Evolutionary conservation across 257 asterid genomes (phyloP).

Genomic region (Lavandula angustifolia): DNA sequence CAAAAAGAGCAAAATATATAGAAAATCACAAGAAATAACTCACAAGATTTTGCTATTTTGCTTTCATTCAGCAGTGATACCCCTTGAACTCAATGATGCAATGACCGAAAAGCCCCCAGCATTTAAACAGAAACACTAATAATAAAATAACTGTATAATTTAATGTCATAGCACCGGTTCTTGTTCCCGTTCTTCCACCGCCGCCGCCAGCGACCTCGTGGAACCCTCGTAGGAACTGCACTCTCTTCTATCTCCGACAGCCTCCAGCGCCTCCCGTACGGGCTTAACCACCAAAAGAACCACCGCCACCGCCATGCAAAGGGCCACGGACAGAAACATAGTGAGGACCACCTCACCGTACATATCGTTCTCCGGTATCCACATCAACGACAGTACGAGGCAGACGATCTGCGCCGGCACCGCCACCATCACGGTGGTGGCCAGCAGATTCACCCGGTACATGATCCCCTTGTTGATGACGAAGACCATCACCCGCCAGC

Average conservation of each 20-base stretch:
- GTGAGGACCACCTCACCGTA: slow-evolving; percentile 44
- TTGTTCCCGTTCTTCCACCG: background rate
- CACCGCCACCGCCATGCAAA: slow-evolving; percentile 54
- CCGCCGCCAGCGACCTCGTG: too few relatives aligned
- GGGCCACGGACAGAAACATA: slow-evolving; percentile 50
- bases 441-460: slow-evolving; percentile 55
- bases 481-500: slow-evolving; percentile 62
- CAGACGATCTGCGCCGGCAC: slow-evolving; percentile 60
- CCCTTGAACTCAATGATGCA: slow-evolving; percentile 3
- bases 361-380: slow-evolving; percentile 47
- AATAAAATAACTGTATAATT: too few relatives aligned
- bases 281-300: slow-evolving; percentile 63
- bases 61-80: slow-evolving; percentile 19
- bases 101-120: slow-evolving; percentile 24
- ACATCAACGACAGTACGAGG: slow-evolving; percentile 53
- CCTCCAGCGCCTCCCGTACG: slow-evolving; percentile 35
- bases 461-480: slow-evolving; percentile 72
- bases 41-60: background rate
- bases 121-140: background rate
- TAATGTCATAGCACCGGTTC: slow-evolving; percentile 1
- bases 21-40: slow-evolving; percentile 23
- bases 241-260: slow-evolving; percentile 9
- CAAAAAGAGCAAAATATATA: slow-evolving; percentile 15
- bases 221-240: slow-evolving; percentile 1
- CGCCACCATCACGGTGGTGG: slow-evolving; percentile 56